Evolutionary conservation across 805 yeast genomes (phyloP), one percentile per base, ranked within the genome.

Genomic region (Metschnikowia continentalis): DNA sequence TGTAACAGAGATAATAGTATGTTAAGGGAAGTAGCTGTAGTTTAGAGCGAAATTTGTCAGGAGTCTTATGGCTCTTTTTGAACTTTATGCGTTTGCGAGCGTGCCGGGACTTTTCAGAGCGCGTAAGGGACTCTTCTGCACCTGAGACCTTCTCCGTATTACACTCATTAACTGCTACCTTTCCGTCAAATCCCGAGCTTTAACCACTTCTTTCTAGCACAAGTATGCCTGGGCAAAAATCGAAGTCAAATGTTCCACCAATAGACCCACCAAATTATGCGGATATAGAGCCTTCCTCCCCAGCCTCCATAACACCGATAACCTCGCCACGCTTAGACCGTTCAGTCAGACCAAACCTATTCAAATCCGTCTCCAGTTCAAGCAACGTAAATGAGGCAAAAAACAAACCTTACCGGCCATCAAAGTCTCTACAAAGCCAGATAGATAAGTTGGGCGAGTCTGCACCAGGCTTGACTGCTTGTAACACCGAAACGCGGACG

Each of bases 401-500:
- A 32, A 19, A 64, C 54, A 59, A 56, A 8, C 75, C 77, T 1
- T 72, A 72, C 48, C 49, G 42, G 15, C 77, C 76, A 7, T 51
- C 72, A 2, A 47, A 56, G 13, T 72, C 71, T 41, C 69, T 68
- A 38, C 75, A 72, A 53, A 57, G 52, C 11, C 73, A 68, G 15
- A 70, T 71, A 32, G 75, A 71, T 49, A 40, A 51, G 32, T 47
- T 57, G 30, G 58, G 58, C n/a, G 55, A 46, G 13, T 30, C 46
- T 35, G 40, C 46, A n/a, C 20, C 37, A n/a, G 41, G 46, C 20
- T 48, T 56, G 39, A 39, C 57, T 5, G 35, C 56, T 7, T 33
- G 32, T 17, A 47, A 56, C 11, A 51, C 60, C 8, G 59, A 55
- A 20, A 44, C 59, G 10, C 54, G 54, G 15, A 59, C 59, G 10